Percentiles rank a stretch among this genome's conserved stretches.
phyloP scores from a whole-genome alignment of 495 filamentous ascomycete species.

The Aspergillus asperescens region DNA sequence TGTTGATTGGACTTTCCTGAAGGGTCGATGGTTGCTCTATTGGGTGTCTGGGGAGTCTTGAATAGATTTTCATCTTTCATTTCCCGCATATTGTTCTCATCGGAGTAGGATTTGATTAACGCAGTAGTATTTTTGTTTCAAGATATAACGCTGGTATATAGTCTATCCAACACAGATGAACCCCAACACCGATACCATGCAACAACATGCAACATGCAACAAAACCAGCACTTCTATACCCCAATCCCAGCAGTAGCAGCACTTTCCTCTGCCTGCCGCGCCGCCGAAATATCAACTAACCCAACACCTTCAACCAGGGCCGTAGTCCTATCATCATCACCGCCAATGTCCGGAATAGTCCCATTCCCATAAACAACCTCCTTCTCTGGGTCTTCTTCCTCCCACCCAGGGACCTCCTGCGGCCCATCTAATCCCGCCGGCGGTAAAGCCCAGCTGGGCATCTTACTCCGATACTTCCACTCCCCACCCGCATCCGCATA shows the following conservation, averaged over 20 bases:
- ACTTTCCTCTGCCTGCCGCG: conserved; percentile 73
- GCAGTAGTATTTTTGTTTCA: too few species aligned
- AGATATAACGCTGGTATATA: too few species aligned
- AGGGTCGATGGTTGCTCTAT: too few species aligned
- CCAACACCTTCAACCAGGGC: conserved; percentile 22
- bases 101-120: too few species aligned
- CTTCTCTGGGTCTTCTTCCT: conserved; percentile 28
- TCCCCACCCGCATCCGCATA: conserved; percentile 75
- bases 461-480: conserved; percentile 80
- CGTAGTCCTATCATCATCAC: background rate
- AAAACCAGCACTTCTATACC: too few species aligned
- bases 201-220: too few species aligned
- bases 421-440: conserved; percentile 58
- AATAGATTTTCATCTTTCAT: too few species aligned
- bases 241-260: conserved; percentile 39
- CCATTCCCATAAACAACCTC: conserved; percentile 29
- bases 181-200: too few species aligned
- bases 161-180: too few species aligned
- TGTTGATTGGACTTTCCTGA: background rate
- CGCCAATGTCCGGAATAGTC: background rate
- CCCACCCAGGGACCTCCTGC: conserved; percentile 46
- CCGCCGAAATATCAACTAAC: conserved; percentile 19
- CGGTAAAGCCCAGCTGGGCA: conserved; percentile 83
- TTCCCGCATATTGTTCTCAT: too few species aligned
- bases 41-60: too few species aligned